Percentiles rank a stretch among this genome's conserved stretches.
Evolutionary conservation across 805 yeast species (phyloP).

Genomic region (Yarrowia sp.): DNA sequence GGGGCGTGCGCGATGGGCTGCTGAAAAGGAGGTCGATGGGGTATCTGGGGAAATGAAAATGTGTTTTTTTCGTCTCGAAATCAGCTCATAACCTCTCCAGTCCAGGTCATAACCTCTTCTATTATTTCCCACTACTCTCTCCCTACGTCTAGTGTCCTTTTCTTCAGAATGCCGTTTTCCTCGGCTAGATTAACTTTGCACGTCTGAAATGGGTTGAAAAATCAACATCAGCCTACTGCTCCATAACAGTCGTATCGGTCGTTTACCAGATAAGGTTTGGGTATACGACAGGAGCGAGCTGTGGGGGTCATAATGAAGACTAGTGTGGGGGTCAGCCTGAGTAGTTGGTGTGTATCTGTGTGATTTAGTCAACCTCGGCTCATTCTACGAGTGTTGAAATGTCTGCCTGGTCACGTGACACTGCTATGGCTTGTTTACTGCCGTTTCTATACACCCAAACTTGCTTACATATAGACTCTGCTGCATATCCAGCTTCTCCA

Average conservation of each 20-base stretch:
- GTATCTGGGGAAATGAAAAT: too few species aligned
- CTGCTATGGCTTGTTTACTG: too few species aligned
- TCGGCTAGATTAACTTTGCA: constrained; percentile 14
- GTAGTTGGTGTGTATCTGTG: too few species aligned
- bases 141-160: neutral
- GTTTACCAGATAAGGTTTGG: constrained; percentile 26
- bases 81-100: neutral
- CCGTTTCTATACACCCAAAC: neutral
- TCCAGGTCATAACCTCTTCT: too few species aligned
- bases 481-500: neutral
- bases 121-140: neutral
- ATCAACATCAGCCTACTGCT: constrained; percentile 29
- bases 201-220: constrained; percentile 12
- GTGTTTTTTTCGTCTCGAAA: neutral
- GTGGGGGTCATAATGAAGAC: neutral
- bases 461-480: constrained; percentile 16
- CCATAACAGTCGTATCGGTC: constrained; percentile 6
- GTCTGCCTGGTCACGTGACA: neutral
- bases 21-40: neutral
- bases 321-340: neutral
- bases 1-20: constrained; percentile 12
- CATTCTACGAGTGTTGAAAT: too few species aligned
- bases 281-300: constrained; percentile 25
- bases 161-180: too few species aligned
- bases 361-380: too few species aligned